Evolutionary conservation across 139 green algal species (phyloP), one percentile per base, ranked within the genome.

Genomic region (Zygnema circumcarinatum): DNA sequence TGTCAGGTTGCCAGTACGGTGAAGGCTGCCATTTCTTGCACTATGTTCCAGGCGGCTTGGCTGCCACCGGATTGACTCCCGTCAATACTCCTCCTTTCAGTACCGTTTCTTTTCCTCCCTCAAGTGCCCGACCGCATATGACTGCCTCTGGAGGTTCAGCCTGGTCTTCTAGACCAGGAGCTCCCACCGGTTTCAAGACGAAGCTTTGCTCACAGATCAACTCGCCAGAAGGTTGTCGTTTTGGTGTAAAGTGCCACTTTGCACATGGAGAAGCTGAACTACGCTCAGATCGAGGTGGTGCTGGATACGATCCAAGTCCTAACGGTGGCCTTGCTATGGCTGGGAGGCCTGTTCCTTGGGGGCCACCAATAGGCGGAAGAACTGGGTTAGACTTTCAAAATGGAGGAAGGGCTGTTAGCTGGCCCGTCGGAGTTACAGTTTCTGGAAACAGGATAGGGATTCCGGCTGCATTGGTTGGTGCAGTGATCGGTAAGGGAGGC

Each of bases 201-300:
- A 88, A 52, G 76, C 35, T 88, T 36, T 88, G 83, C 41, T 84
- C 47, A 1, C 41, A 72, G 22, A 87, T 87, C n/a, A 40, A 25
- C 36, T 3, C 74, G 7, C 74, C 74, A 29, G 83, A 72, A 38
- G 83, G 83, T 39, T 98, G 96, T 86, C 90, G 95, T 0, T 98
- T 98, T 87, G 96, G 95, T 38, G 94, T 96, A 69, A 85, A 94
- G 41, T 98, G 96, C 92, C 98, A 98, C 87, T 98, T 98, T 91
- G 96, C 96, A 0, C 96, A 98, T 67, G 96, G 96, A 2, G 95
- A 98, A 33, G 83, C 95, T 20, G 95, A 98, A 92, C 92, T 98
- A 25, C 81, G 96, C 11, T 80, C 76, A 83, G 76, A 36, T 39
- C 3, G 33, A 76, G 56, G 76, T 25, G 76, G 76, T 38, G 73